Evolutionary conservation across 2,329 filamentous ascomycete species (phyloP), one percentile per base, ranked within the genome.

Genomic region (Colletotrichum sp.): DNA sequence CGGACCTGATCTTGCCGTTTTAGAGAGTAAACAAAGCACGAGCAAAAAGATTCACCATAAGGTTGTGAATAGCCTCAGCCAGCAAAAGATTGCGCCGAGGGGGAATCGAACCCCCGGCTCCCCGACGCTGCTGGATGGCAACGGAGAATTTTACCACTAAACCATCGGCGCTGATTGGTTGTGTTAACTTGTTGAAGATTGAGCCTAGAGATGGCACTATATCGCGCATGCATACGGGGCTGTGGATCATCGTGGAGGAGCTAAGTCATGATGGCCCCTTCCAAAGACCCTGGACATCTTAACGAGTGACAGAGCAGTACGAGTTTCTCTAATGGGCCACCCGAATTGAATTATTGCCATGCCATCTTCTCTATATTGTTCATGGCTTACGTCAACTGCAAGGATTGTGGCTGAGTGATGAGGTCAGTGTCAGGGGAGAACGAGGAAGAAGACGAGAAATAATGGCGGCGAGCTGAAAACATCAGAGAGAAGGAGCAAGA

Each of bases 61-160:
- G 1, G 44, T 5, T 52, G n/a, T 2, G n/a, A 52, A 52, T 52
- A 52, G 44, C 44, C n/a, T 52, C 57, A 44, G 2, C 4, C 2
- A 65, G 39, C 22, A 52, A 66, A 52, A 49, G n/a, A 27, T 30
- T 66, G 63, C 63, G 63, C 63, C 63, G 63, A 66, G 63, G 39
- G 63, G 63, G 63, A 66, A 66, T 66, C 63, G 63, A 66, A 66
- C 63, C 63, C 63, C 63, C 63, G 63, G 63, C 63, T 66, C 63
- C 63, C 63, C 63, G 63, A 66, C 39, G 63, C 63, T 66, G 27
- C 63, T 66, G 4, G 63, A 66, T 66, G 63, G 63, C 63, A 66
- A 66, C 65, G 65, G 65, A 68, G 65, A 68, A 68, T 68, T 68
- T 68, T 68, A 68, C 65, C 65, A 68, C 65, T 68, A 68, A 68